Base-by-base conservation (phyloP, 345 rosid genomes). In the Bruguiera sexangula region DNA sequence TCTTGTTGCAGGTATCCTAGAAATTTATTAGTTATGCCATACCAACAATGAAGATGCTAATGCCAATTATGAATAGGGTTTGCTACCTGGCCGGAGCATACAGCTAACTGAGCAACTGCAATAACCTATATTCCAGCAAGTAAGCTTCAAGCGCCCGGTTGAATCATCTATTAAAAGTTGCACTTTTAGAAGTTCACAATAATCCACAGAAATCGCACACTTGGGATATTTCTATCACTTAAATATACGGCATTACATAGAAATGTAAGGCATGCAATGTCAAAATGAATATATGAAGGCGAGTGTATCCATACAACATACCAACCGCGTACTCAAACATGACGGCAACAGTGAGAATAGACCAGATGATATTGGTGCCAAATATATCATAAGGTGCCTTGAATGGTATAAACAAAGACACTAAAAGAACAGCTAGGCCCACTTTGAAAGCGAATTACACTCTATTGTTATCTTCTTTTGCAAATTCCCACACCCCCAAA, bases 291-390 rank as follows among this genome's bases (percentile, higher is more conserved):
- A 57, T n/a, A 21, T n/a, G n/a, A 18, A 22, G 15, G 31, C 19
- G 54, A 52, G 1, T 9, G 9, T 39, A 51, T 46, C 20, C 30
- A 65, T 11, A 22, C 6, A 26, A 36, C 86, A 6, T 83, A 86
- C 93, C 93, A 6, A 86, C 93, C 27, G 89, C 83, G 64, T 79
- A 84, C 76, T 88, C 93, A 62, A 86, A 86, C 90, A 83, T 88
- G 76, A 86, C 78, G 36, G 93, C 90, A 24, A 88, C 93, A 1
- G 93, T 88, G 65, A 88, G 88, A 69, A 88, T 84, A 57, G 90
- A 88, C 87, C 90, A 88, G 10, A 88, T 83, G 73, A 88, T 84
- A 60, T 74, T 82, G 68, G 82, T 70, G 54, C 93, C 93, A 63
- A 88, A 86, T 26, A 82, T 75, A 48, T 84, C 85, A 68, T 83